Conservation (phyloP, 2,329 filamentous ascomycete species). For the Diaporthe velutina region DNA sequence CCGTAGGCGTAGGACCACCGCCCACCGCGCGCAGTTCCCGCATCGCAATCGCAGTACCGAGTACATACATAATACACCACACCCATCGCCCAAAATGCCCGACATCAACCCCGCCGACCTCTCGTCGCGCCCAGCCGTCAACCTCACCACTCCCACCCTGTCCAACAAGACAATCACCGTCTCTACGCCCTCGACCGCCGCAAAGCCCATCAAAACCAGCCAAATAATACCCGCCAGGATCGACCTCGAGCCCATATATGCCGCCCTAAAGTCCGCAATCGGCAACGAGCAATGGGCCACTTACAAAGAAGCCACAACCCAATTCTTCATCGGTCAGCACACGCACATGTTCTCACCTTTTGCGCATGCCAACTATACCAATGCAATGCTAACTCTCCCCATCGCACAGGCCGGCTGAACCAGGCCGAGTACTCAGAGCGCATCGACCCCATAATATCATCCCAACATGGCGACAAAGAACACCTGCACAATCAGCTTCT, state of each 20-base stretch:
- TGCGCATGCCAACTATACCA: neutral
- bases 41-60: conserved; percentile 21
- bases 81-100: conserved; percentile 63
- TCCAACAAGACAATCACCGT: conserved; percentile 69
- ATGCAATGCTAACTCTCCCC: conserved; percentile 41
- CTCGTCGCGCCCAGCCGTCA: conserved; percentile 68
- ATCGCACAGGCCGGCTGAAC: conserved; percentile 68
- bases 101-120: conserved; percentile 79
- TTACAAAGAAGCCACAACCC: conserved; percentile 74
- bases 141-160: conserved; percentile 70
- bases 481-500: conserved; percentile 78
- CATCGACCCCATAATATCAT: conserved; percentile 71
- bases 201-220: conserved; percentile 70
- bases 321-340: conserved; percentile 72
- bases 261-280: conserved; percentile 70
- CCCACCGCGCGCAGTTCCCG: conserved; percentile 20
- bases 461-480: conserved; percentile 69
- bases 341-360: conserved; percentile 1
- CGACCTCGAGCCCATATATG: conserved; percentile 75
- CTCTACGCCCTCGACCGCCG: conserved; percentile 58
- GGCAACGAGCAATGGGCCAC: conserved; percentile 72
- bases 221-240: conserved; percentile 75
- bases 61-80: conserved; percentile 33
- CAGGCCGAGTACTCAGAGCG: conserved; percentile 70
- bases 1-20: conserved; percentile 29